Evolutionary conservation across 2,329 filamentous ascomycete species (phyloP).

Genomic region (Pseudocercospora cruenta): DNA sequence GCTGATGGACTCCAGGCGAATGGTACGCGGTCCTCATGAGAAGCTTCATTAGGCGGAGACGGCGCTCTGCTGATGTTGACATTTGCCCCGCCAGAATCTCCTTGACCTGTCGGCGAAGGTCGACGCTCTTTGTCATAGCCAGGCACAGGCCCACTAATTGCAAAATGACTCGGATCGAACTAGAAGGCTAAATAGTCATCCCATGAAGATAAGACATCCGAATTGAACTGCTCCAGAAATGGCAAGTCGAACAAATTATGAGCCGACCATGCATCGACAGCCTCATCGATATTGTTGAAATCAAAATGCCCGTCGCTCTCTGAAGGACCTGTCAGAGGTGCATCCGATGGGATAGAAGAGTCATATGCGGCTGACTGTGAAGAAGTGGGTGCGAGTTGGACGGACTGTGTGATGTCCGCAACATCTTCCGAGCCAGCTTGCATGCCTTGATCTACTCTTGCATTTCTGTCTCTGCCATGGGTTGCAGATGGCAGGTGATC

Average conservation of each 20-base stretch:
- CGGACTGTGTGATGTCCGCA: too few species aligned
- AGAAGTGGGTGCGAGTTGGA: background rate
- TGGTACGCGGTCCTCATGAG: constrained; percentile 3
- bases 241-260: background rate
- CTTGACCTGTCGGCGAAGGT: background rate
- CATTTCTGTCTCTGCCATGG: background rate
- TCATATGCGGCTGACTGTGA: background rate
- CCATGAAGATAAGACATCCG: background rate
- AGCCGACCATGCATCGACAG: background rate
- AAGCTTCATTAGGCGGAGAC: constrained; percentile 1
- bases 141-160: background rate
- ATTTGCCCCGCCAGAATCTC: background rate
- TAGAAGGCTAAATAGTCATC: background rate
- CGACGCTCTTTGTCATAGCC: background rate
- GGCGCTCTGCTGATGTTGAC: constrained; percentile 1
- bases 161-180: background rate
- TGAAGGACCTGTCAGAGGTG: background rate
- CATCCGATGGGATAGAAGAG: background rate
- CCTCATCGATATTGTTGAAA: background rate
- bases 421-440: too few species aligned
- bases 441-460: background rate
- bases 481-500: too few species aligned
- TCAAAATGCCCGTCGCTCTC: background rate
- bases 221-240: background rate
- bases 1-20: constrained; percentile 8